phyloP scores from a whole-genome alignment of 2,329 filamentous ascomycete species.

The Colletotrichum lindemuthianum region DNA sequence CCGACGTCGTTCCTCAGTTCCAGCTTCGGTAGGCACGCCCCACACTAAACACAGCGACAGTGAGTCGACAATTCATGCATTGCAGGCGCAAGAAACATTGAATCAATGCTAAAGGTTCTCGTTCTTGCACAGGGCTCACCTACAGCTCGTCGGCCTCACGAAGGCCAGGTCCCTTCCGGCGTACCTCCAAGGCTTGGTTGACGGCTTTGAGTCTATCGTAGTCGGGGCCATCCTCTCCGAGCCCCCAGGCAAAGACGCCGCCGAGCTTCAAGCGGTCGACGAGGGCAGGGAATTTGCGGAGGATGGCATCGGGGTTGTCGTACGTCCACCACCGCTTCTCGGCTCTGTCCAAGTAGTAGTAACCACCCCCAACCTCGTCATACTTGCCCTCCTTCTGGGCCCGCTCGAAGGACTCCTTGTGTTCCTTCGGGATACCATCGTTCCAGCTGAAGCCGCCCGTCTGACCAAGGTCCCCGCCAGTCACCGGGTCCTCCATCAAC shows the following conservation, averaged over 20 bases:
- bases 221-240: constrained; percentile 71
- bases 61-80: constrained; percentile 28
- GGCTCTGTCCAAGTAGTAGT: constrained; percentile 73
- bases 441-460: constrained; percentile 70
- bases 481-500: constrained; percentile 66
- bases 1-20: not conserved
- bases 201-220: constrained; percentile 53
- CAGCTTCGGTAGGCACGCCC: constrained; percentile 7
- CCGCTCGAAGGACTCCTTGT: constrained; percentile 65
- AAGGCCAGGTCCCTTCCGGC: constrained; percentile 16
- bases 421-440: constrained; percentile 61
- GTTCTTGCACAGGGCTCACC: constrained; percentile 25
- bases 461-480: constrained; percentile 66
- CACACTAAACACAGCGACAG: constrained; percentile 26
- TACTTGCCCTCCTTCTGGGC: constrained; percentile 64
- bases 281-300: constrained; percentile 69
- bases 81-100: not conserved
- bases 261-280: constrained; percentile 67
- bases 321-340: constrained; percentile 78
- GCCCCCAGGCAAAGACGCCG: constrained; percentile 79
- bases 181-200: constrained; percentile 39
- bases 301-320: constrained; percentile 71
- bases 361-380: constrained; percentile 68
- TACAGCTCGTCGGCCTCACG: constrained; percentile 32
- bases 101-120: constrained; percentile 1